A percentile compares a stretch with the other conserved stretches of the same genome.
Conservation (phyloP, 208 protist species). For the Zelonia costaricensis region DNA sequence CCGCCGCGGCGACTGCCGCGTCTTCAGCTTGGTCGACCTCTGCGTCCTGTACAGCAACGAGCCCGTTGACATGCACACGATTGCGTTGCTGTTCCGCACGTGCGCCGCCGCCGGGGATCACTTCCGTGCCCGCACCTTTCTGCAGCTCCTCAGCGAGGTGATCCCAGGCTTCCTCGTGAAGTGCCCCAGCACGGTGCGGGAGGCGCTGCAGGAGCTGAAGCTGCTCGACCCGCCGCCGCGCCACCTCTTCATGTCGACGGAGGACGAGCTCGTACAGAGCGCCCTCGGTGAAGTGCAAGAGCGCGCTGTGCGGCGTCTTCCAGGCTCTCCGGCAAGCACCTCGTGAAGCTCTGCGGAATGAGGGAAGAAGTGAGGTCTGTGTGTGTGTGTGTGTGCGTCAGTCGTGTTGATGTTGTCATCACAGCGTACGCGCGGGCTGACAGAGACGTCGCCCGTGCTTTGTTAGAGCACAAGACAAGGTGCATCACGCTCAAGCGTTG, state of each 20-base stretch:
- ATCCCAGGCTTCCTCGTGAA: conserved; percentile 81
- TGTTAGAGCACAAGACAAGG: no score
- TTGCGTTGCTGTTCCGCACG: conserved; percentile 72
- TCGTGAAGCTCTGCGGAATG: no score
- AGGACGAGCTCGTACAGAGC: conserved; percentile 38
- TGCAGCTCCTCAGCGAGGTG: conserved; percentile 74
- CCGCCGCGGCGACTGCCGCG: conserved; percentile 73
- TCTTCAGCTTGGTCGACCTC: conserved; percentile 87
- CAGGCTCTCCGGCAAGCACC: no score
- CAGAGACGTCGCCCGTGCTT: no score
- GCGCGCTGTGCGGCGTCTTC: conserved; percentile 23
- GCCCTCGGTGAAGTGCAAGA: conserved; percentile 29
- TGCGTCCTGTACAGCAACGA: conserved; percentile 83
- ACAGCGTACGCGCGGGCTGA: no score
- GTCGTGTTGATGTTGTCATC: no score
- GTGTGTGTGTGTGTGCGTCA: no score
- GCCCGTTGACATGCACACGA: conserved; percentile 69
- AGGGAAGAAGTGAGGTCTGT: no score
- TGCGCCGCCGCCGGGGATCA: conserved; percentile 79
- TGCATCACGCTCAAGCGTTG: no score
- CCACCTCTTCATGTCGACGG: conserved; percentile 60
- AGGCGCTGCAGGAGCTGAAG: conserved; percentile 64
- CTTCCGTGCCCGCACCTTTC: conserved; percentile 74
- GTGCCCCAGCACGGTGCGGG: conserved; percentile 44
- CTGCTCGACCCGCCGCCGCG: conserved; percentile 48